These are phyloP conservation scores for Firmiana major DNA, from an alignment of 345 rosid genomes.

Conservation along the genomic window DNA sequence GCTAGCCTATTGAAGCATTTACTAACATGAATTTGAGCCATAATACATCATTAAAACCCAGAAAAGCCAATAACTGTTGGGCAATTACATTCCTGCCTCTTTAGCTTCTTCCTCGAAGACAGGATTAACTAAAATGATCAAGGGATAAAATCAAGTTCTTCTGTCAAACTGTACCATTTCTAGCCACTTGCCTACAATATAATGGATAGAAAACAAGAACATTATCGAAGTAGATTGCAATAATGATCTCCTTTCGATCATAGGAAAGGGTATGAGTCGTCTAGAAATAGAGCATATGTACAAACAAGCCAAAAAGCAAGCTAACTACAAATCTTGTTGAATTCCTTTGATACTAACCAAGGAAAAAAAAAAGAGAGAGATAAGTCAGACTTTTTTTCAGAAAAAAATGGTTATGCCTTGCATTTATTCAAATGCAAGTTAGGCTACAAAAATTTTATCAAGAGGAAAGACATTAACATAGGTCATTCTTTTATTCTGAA, in stretches of 20 bases:
- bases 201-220: neutral
- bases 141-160: neutral
- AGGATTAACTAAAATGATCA: neutral
- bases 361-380: neutral
- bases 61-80: neutral
- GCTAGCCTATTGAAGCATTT: neutral
- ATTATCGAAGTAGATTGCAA: neutral
- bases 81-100: neutral
- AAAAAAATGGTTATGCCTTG: neutral
- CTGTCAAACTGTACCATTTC: neutral
- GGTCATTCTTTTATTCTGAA: neutral
- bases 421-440: neutral
- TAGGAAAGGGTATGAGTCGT: neutral
- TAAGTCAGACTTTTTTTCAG: neutral
- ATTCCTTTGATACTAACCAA: neutral
- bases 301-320: neutral
- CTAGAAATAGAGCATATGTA: neutral
- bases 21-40: neutral
- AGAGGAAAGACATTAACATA: neutral
- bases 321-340: neutral
- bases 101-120: neutral
- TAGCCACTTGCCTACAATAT: neutral
- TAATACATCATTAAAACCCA: neutral
- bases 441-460: neutral
- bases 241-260: neutral